These are phyloP conservation scores for Boletus semigastroideus DNA, from an alignment of 1,284 basidiomycete genomes.

Conservation along the genomic window DNA sequence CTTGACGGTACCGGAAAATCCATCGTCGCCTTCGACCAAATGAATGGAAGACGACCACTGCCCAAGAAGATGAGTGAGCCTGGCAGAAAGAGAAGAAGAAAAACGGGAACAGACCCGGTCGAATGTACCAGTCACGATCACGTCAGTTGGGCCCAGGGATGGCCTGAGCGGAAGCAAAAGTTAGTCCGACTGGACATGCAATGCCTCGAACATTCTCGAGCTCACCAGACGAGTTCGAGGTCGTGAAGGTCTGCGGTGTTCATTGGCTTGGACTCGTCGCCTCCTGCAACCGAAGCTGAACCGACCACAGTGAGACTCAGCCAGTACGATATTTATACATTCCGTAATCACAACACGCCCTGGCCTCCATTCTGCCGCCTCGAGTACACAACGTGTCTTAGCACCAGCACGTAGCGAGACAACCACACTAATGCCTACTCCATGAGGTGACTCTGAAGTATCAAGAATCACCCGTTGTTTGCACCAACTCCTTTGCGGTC, in stretches of 20 bases:
- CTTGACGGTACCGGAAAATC: conserved; percentile 55
- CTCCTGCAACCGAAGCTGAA: conserved; percentile 20
- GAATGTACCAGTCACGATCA: conserved; percentile 75
- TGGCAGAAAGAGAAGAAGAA: not conserved
- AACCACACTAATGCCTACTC: conserved; percentile 6
- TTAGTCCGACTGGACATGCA: not conserved
- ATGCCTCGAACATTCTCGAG: conserved; percentile 10
- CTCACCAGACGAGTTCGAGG: conserved; percentile 48
- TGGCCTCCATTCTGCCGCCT: conserved; percentile 4
- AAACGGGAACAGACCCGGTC: conserved; percentile 58
- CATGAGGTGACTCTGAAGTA: conserved; percentile 9
- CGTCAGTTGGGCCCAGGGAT: conserved; percentile 51
- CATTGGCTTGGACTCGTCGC: conserved; percentile 31
- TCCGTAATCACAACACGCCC: conserved; percentile 28
- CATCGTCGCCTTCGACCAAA: conserved; percentile 50
- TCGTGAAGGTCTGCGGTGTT: conserved; percentile 42
- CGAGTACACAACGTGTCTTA: conserved; percentile 18
- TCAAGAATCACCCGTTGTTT: conserved; percentile 15
- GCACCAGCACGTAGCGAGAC: conserved; percentile 1
- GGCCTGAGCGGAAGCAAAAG: conserved; percentile 36
- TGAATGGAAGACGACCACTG: conserved; percentile 67
- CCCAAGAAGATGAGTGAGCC: conserved; percentile 4
- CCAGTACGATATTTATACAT: conserved; percentile 29
- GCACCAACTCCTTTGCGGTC: conserved; percentile 42
- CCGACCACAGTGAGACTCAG: not conserved